Conservation (phyloP, 2,329 filamentous ascomycete species). For the Fusarium globosum region DNA sequence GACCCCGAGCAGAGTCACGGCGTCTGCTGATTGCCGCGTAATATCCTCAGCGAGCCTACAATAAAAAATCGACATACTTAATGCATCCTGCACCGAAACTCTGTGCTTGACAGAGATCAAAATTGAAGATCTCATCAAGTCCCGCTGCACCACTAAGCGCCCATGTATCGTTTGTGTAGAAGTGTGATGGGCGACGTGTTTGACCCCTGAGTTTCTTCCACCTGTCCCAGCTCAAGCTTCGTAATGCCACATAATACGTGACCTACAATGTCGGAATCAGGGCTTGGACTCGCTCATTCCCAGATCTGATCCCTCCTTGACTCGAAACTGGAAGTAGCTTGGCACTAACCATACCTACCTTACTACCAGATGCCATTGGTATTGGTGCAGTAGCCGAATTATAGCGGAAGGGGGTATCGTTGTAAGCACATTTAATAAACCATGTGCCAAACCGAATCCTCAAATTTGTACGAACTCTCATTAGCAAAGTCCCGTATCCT, state of each 20-base stretch:
- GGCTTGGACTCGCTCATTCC: not conserved
- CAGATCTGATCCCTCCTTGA: not conserved
- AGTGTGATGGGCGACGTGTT: not conserved
- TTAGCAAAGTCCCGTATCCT: no score
- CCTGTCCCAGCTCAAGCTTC: not conserved
- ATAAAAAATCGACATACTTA: not conserved
- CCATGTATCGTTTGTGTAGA: not conserved
- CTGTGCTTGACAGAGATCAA: not conserved
- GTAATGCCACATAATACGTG: not conserved
- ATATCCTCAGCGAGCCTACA: not conserved
- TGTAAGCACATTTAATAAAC: not conserved
- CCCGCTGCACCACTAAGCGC: not conserved
- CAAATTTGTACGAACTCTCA: no score
- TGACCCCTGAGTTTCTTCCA: not conserved
- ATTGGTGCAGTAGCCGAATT: not conserved
- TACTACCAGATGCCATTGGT: not conserved
- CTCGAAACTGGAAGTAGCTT: not conserved
- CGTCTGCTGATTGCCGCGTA: not conserved
- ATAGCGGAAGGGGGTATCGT: not conserved
- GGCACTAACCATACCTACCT: no score
- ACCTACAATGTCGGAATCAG: not conserved
- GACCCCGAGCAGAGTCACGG: not conserved
- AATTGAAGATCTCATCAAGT: not conserved
- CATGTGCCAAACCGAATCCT: not conserved
- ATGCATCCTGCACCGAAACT: accelerated